Conservation (phyloP, 2,329 filamentous ascomycete genomes). For the Pyrenochaeta sp. region DNA sequence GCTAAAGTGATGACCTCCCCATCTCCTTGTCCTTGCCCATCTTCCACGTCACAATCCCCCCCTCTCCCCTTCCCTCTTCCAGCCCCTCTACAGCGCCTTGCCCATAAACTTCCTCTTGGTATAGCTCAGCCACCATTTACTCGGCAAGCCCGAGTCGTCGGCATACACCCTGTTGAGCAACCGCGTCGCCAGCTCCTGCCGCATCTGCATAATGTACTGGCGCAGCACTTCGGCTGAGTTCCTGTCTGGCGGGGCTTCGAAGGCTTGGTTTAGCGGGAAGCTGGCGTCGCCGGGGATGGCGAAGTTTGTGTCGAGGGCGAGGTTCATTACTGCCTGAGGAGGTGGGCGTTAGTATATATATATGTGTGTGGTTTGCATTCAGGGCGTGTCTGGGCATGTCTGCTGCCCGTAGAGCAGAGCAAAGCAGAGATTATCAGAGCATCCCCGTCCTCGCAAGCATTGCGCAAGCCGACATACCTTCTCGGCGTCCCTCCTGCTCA, state of each 20-base stretch:
- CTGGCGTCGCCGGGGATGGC: constrained; percentile 90
- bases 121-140: constrained; percentile 96
- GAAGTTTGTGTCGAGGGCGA: constrained; percentile 92
- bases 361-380: too few species aligned
- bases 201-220: constrained; percentile 89
- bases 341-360: too few species aligned
- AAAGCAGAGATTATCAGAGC: too few species aligned
- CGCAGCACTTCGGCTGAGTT: constrained; percentile 88
- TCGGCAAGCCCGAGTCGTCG: constrained; percentile 70
- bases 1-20: too few species aligned
- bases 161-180: constrained; percentile 88
- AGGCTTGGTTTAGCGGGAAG: constrained; percentile 96
- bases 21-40: not conserved
- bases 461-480: constrained; percentile 56
- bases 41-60: not conserved
- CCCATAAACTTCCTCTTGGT: constrained; percentile 99
- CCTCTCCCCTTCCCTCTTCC: not conserved
- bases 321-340: constrained; percentile 86
- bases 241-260: constrained; percentile 84
- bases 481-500: constrained; percentile 70
- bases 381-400: too few species aligned
- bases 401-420: too few species aligned
- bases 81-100: constrained; percentile 66
- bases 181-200: constrained; percentile 86
- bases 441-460: constrained; percentile 41